Conservation (phyloP, 169 alveolate genomes). For the Plasmodium yoelii region DNA sequence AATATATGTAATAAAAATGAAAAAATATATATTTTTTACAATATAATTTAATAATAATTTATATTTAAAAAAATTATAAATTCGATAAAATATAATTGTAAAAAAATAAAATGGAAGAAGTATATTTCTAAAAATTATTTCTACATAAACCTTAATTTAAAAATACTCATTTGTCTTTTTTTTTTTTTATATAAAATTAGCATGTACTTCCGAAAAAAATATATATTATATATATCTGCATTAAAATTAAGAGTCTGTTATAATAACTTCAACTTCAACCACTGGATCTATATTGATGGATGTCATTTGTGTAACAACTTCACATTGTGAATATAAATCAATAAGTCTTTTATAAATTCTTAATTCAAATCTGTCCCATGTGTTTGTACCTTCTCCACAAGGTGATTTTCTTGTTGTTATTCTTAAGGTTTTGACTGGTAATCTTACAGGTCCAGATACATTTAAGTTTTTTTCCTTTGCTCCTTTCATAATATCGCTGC, state of each 20-base stretch:
- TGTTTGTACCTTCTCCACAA: slow-evolving; percentile 98
- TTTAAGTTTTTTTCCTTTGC: slow-evolving; percentile 94
- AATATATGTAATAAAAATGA: too few species aligned
- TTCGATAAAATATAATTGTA: too few species aligned
- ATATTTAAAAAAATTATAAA: too few species aligned
- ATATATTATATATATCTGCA: too few species aligned
- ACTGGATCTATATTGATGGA: slow-evolving; percentile 97
- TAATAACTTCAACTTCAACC: slow-evolving; percentile 97
- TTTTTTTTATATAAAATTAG: too few species aligned
- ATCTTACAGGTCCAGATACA: slow-evolving; percentile 97
- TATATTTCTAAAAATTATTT: too few species aligned
- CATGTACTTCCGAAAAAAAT: too few species aligned
- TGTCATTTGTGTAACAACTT: slow-evolving; percentile 96
- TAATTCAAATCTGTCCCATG: slow-evolving; percentile 98
- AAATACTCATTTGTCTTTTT: too few species aligned
- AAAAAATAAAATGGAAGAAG: too few species aligned
- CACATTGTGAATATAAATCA: slow-evolving; percentile 97
- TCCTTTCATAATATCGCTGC: slow-evolving; percentile 94
- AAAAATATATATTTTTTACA: too few species aligned
- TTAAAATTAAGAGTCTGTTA: slow-evolving; percentile 79
- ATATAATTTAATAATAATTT: too few species aligned
- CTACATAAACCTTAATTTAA: slow-evolving; percentile 6
- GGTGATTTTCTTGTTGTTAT: slow-evolving; percentile 98
- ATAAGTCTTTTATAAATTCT: slow-evolving; percentile 98
- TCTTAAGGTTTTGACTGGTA: slow-evolving; percentile 96